A percentile compares a stretch with the other conserved stretches of the same genome.
These are phyloP conservation scores for Inga leiocalycina DNA, from an alignment of 306 rosid species.

Conservation along the genomic window DNA sequence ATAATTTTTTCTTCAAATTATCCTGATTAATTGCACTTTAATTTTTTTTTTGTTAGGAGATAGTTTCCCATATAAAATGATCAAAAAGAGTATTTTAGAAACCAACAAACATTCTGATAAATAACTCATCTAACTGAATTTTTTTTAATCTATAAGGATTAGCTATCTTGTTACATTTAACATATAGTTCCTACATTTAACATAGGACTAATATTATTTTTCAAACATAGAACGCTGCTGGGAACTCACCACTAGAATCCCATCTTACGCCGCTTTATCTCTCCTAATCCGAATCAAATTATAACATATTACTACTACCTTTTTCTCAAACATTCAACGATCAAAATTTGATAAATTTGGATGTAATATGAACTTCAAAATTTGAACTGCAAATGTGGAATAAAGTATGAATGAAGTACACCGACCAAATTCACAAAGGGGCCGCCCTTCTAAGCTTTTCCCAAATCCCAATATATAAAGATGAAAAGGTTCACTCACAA, in stretches of 20 bases:
- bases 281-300: neutral
- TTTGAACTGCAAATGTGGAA: constrained; percentile 8
- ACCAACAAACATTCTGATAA: too few relatives aligned
- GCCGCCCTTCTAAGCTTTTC: neutral
- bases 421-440: neutral
- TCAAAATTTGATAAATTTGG: neutral
- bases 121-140: too few relatives aligned
- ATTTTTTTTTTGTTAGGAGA: neutral
- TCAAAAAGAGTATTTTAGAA: too few relatives aligned
- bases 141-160: too few relatives aligned
- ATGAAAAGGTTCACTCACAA: neutral
- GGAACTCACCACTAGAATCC: too few relatives aligned
- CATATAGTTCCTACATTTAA: too few relatives aligned
- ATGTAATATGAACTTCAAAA: neutral
- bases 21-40: too few relatives aligned
- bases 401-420: neutral
- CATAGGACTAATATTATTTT: too few relatives aligned
- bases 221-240: neutral
- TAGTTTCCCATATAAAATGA: too few relatives aligned
- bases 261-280: neutral
- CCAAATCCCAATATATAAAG: neutral
- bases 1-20: too few relatives aligned
- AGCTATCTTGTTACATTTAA: too few relatives aligned
- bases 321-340: neutral
- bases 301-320: neutral